Conservation (phyloP, 1,284 basidiomycete species). For the Trichosporon asahii region DNA sequence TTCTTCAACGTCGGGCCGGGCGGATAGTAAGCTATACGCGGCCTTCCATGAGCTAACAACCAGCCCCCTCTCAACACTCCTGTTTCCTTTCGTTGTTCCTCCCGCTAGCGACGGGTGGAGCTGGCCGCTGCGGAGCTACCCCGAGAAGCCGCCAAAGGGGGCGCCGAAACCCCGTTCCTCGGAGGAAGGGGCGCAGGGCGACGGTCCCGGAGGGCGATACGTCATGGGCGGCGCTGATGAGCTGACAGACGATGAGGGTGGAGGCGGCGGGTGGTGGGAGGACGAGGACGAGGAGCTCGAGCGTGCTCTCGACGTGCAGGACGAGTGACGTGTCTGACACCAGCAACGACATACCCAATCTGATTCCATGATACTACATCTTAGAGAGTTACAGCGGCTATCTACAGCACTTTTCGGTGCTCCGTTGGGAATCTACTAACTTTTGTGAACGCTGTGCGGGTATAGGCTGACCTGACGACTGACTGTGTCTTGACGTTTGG, state of each 20-base stretch:
- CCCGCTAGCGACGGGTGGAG: conserved; percentile 82
- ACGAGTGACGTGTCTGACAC: background rate
- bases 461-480: background rate
- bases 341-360: background rate
- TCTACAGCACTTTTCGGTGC: background rate
- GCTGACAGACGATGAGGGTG: conserved; percentile 29
- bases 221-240: conserved; percentile 46
- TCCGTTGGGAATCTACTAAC: background rate
- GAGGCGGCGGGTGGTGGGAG: conserved; percentile 27
- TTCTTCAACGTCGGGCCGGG: conserved; percentile 84
- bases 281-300: background rate
- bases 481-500: background rate
- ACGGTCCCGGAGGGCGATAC: conserved; percentile 55
- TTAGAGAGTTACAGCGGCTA: background rate
- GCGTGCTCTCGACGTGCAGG: background rate
- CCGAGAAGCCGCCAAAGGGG: background rate
- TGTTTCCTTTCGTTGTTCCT: conserved; percentile 73
- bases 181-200: conserved; percentile 60
- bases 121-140: conserved; percentile 50
- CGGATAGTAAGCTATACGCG: conserved; percentile 63
- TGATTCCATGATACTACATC: conserved; percentile 1
- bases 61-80: conserved; percentile 69
- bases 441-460: background rate
- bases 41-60: background rate
- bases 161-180: conserved; percentile 23